phyloP scores from a whole-genome alignment of 805 yeast genomes.

The Zygotorulaspora florentina region DNA sequence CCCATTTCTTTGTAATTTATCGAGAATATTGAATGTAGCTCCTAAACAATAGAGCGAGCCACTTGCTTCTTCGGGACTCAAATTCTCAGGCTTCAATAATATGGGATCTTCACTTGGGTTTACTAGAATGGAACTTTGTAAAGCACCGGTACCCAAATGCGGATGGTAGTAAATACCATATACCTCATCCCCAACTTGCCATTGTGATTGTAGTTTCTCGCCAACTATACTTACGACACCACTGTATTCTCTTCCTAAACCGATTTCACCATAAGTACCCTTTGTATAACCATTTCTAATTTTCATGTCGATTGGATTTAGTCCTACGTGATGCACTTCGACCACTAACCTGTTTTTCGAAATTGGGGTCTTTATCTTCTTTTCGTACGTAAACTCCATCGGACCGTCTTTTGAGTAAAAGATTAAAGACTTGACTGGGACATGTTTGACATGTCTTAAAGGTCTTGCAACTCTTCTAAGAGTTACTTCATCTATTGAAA shows the following conservation, averaged over 20 bases:
- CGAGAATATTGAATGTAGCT: constrained; percentile 52
- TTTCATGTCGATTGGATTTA: constrained; percentile 64
- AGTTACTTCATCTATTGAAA: constrained; percentile 19
- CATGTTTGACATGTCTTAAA: constrained; percentile 46
- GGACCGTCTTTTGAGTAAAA: constrained; percentile 39
- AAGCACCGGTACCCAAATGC: constrained; percentile 49
- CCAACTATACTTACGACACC: constrained; percentile 61
- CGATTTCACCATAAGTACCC: constrained; percentile 52
- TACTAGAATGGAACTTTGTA: constrained; percentile 53
- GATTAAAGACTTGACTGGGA: constrained; percentile 47
- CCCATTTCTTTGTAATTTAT: constrained; percentile 24
- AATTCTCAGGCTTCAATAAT: constrained; percentile 43
- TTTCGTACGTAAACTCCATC: constrained; percentile 48
- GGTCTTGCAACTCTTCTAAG: constrained; percentile 43
- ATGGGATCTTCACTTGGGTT: constrained; percentile 50
- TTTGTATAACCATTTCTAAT: constrained; percentile 52
- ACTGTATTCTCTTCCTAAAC: constrained; percentile 67
- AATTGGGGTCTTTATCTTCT: constrained; percentile 48
- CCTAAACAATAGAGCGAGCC: constrained; percentile 60
- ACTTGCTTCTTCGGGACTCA: constrained; percentile 54
- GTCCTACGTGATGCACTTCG: constrained; percentile 53
- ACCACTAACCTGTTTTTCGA: constrained; percentile 48
- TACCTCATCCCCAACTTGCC: constrained; percentile 57
- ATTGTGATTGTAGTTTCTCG: constrained; percentile 35
- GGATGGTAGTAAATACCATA: constrained; percentile 57